Evolutionary conservation across 257 asterid genomes (phyloP), one percentile per base, ranked within the genome.

Genomic region (Solanum pimpinellifolium): DNA sequence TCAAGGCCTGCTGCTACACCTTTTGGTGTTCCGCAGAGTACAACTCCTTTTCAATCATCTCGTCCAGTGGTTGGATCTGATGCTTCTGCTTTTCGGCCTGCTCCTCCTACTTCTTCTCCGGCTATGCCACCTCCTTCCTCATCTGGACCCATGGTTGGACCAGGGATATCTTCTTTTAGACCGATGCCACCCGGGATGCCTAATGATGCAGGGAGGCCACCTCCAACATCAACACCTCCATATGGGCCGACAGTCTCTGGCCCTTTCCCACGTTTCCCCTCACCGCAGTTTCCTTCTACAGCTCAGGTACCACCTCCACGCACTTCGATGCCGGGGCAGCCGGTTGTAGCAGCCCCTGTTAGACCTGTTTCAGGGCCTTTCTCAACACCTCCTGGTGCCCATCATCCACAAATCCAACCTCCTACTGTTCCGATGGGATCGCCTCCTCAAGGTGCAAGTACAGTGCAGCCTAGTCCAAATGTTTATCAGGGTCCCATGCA

Each of bases 221-320:
- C 93, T 62, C 92, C 94, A 88, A 90, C 88, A 23, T 42, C 90
- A 56, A 46, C 78, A 78, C 78, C 65, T 86, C 85, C 93, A 81
- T 91, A 91, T 91, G 96, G 94, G 86, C 93, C 93, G 84, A 94
- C 92, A 60, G 44, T 83, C 52, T 27, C 93, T 47, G 94, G 93
- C 83, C 83, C 90, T 88, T 91, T 92, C 87, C 95, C 91, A 87
- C 92, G 90, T 86, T 90, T 90, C 77, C 93, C 94, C 27, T 78
- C 86, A 59, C 93, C 94, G 1, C 88, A 31, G 65, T 86, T 86
- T 52, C 69, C 84, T 86, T 86, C 88, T 74, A 75, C 89, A 46
- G 91, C 92, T 77, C 94, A 90, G 86, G 88, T 87, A 73, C 94
- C 87, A 15, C 93, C 95, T 78, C 92, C 92, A 60, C 91, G 75